phyloP scores from a whole-genome alignment of 306 rosid genomes.

The Cucurbita argyrosperma region DNA sequence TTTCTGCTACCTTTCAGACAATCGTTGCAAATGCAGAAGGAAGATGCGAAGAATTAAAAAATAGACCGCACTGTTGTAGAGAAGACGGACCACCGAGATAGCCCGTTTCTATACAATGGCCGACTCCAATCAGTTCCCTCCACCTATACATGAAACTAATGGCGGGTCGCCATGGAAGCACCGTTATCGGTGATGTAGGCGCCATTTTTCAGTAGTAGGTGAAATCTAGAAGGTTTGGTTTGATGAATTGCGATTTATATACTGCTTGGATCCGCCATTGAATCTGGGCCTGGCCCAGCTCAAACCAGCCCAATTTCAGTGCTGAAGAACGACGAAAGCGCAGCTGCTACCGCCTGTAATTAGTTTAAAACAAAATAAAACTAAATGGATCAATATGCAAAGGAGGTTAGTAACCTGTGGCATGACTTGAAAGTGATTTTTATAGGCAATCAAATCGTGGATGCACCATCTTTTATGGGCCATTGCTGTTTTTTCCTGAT shows the following conservation, averaged over 20 bases:
- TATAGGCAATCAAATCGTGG: too few species aligned
- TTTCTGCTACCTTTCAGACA: neutral
- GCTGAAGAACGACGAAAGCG: neutral
- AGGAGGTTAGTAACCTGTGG: too few species aligned
- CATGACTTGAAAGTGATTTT: too few species aligned
- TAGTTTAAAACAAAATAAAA: neutral
- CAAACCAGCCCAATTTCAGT: neutral
- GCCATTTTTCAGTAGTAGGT: neutral
- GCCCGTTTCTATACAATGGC: neutral
- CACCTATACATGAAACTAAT: neutral
- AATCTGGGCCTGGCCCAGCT: constrained; percentile 2
- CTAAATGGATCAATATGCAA: neutral
- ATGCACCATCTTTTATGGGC: neutral
- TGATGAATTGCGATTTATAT: neutral
- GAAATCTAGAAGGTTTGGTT: neutral
- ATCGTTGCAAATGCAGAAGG: neutral
- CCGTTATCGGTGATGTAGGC: neutral
- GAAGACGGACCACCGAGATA: neutral
- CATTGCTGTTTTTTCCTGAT: constrained; percentile 5
- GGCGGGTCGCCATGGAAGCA: constrained; percentile 4
- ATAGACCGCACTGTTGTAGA: neutral
- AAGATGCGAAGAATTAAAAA: neutral
- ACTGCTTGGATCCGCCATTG: neutral
- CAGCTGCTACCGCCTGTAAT: neutral
- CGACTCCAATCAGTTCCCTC: neutral